Base-by-base conservation (phyloP, 2,329 filamentous ascomycete species). In the Exophiala sp. region DNA sequence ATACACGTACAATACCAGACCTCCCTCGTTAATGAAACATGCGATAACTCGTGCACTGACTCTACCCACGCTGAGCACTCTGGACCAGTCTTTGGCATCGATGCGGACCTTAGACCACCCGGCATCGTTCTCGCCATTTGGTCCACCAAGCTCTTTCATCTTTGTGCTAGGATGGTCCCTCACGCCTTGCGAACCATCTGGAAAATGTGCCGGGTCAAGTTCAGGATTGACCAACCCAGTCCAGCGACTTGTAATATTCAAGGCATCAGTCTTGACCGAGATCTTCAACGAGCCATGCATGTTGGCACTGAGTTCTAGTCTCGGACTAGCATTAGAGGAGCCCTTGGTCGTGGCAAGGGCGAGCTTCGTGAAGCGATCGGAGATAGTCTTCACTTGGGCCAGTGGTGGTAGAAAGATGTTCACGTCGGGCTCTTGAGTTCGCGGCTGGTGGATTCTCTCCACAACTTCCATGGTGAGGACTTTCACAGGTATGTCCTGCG, bases 401-500 rank as follows among this genome's bases (percentile, higher is more conserved):
- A 99, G 76, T 4, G 89, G 86, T 0, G 94, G 94, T 3, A 99
- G 79, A 50, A 91, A 85, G 66, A 99, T 95, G 72, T 97, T 88
- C 2, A 96, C 91, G 65, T 97, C 94, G 36, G 92, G 90, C 64
- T 96, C 91, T 55, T 89, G 86, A 55, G 91, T 90, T 57, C 86
- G 85, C 11, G 94, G 94, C 73, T 99, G 92, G 74, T 95, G 90
- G 58, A 97, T 85, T n/a, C 85, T 88, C 65, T 94, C 88, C n/a
- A 97, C 90, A 0, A 84, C 87, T 48, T 87, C 83, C 2, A 89
- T 85, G 54, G 89, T 85, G 8, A 99, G 81, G 1, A 99, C 91
- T 14, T 91, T 86, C 40, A 97, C 87, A n/a, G 94, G 94, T 36
- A 99, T 88, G 71, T 97, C 91, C 68, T 99, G 94, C 0, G 91